Percentiles rank a stretch among this genome's conserved stretches.
These are phyloP conservation scores for Candida sanyiensis DNA, from an alignment of 805 yeast species.

Conservation along the genomic window DNA sequence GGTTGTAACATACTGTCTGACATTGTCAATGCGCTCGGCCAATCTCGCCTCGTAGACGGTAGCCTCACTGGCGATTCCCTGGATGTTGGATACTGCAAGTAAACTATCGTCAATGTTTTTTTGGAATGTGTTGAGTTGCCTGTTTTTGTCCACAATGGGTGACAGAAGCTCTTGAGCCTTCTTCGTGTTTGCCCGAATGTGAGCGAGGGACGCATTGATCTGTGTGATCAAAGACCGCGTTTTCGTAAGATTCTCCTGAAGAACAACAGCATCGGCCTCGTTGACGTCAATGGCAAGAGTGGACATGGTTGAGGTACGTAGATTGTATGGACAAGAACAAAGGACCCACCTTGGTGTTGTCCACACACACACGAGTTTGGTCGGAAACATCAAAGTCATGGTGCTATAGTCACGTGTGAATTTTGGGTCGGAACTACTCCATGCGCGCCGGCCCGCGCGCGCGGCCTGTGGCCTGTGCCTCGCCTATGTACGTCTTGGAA, in stretches of 20 bases:
- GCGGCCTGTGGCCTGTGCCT: too few species aligned
- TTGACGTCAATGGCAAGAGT: constrained; percentile 46
- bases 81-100: constrained; percentile 38
- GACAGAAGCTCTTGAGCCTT: constrained; percentile 58
- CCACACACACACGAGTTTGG: background rate
- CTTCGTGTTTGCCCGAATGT: constrained; percentile 46
- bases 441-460: too few species aligned
- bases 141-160: constrained; percentile 65
- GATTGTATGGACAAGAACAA: too few species aligned
- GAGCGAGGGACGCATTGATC: constrained; percentile 49
- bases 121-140: constrained; percentile 48
- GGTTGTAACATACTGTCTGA: constrained; percentile 33
- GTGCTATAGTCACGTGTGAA: too few species aligned
- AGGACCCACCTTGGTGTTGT: too few species aligned
- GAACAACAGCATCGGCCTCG: constrained; percentile 78
- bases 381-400: too few species aligned
- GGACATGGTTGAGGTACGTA: background rate
- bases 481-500: too few species aligned
- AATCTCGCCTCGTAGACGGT: constrained; percentile 35
- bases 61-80: constrained; percentile 45
- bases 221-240: constrained; percentile 50
- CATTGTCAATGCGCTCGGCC: constrained; percentile 28
- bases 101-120: constrained; percentile 52
- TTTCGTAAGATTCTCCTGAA: constrained; percentile 64
- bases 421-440: too few species aligned